Evolutionary conservation across 2,329 filamentous ascomycete genomes (phyloP), one percentile per base, ranked within the genome.

Genomic region (Sclerotinia sclerotiorum): DNA sequence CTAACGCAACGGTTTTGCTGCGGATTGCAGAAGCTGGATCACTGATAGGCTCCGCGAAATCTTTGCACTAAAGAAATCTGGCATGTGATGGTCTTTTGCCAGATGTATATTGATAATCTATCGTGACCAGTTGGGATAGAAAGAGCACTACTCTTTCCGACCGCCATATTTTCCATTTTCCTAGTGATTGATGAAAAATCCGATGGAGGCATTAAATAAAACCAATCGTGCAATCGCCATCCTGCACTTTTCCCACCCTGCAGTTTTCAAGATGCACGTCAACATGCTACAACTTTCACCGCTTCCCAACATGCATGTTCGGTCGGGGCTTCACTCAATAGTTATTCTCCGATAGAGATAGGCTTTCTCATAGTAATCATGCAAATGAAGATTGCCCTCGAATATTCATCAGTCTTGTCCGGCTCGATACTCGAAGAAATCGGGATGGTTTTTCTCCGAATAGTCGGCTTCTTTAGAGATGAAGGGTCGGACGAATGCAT

Each of bases 281-380:
- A 48, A 61, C 6, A 56, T 62, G 44, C n/a, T n/a, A 62, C 29
- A 2, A 39, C n/a, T 27, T 62, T 62, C 60, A 62, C 60, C 60
- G 60, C 32, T 39, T 39, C 29, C 46, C n/a, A 4, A 51, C 7
- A 62, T 51, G 60, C 46, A 62, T 27, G 29, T 51, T 62, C 21
- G 29, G 29, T 51, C 46, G 46, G 60, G 46, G 27, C n/a, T 32
- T 51, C 15, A 21, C 5, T 15, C 46, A 24, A 27, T 21, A 13
- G 19, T 17, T 51, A 39, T 62, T 49, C 15, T 49, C 46, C 46
- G 29, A 62, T 17, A 17, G 15, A 17, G 17, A 39, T 35, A 35
- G 29, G 8, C 7, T 7, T 17, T 27, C 39, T 15, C 21, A 51
- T 62, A 19, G 29, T 21, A 8, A 27, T 49, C 29, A 39, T 51